Base-by-base conservation (phyloP, 2,329 filamentous ascomycete genomes). In the Aspergillus sp. region DNA sequence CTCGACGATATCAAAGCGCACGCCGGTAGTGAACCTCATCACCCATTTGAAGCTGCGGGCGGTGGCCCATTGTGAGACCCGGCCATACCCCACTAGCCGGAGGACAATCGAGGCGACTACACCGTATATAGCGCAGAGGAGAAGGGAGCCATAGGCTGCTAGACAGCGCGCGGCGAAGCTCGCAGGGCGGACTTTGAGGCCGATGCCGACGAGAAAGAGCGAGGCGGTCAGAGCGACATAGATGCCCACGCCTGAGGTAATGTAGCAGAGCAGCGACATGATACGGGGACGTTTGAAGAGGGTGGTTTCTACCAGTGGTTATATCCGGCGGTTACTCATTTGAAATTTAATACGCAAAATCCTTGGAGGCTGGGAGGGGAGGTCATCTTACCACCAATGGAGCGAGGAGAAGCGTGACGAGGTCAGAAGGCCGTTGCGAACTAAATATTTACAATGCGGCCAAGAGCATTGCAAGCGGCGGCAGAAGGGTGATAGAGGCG, bases 51-150 rank as follows among this genome's bases (percentile, higher is more conserved):
- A 98, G 62, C 82, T 77, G 60, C 92, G 86, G 7, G 81, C 95
- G 9, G 86, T 86, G 40, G 90, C 86, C 91, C 92, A 98, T 81
- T 98, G 95, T 27, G 90, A 85, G 63, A 91, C 85, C 55, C 89
- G 86, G 59, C 86, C 87, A 67, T 89, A 85, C 59, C 92, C 92
- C 49, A 87, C 66, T 15, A 90, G 67, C 47, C 89, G 87, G 61
- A 98, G 82, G 58, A 85, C 68, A 60, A 93, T 83, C 45, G 89
- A 91, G 27, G 87, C 87, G 47, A 90, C 60, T 58, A 91, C 89
- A 59, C 93, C 95, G 75, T 91, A 96, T 66, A 81, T 74, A 27
- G 93, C 84, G 70, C 79, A 77, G 17, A 76, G 52, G 44, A 79
- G 60, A 15, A 80, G 70, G 39, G 72, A 77, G 41, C 74, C 72